phyloP scores from a whole-genome alignment of 2,329 filamentous ascomycete species.

The Apiospora pterosperma region DNA sequence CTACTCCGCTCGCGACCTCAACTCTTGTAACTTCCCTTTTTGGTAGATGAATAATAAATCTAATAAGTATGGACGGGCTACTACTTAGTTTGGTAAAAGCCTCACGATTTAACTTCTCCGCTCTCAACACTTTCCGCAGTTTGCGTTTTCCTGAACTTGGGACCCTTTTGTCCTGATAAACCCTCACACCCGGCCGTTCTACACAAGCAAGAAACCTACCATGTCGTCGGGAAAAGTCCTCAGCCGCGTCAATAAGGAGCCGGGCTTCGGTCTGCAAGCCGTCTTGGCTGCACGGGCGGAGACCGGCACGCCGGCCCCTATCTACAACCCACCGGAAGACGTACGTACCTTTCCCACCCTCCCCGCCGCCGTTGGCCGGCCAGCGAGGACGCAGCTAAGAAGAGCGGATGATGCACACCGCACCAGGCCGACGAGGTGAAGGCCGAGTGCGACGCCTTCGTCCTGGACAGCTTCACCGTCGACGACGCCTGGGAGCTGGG shows the following conservation, averaged over 20 bases:
- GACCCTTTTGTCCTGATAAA: background rate
- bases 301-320: slow-evolving; percentile 8
- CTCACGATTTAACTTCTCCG: background rate
- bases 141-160: background rate
- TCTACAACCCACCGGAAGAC: slow-evolving; percentile 17
- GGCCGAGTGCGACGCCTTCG: slow-evolving; percentile 40
- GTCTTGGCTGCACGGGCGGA: slow-evolving; percentile 14
- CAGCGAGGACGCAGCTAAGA: background rate
- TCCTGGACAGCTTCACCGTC: slow-evolving; percentile 53
- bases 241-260: slow-evolving; percentile 15
- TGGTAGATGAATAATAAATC: background rate
- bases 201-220: background rate
- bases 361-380: background rate
- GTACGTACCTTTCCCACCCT: slow-evolving; percentile 12
- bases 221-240: slow-evolving; percentile 9
- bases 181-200: background rate
- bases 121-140: background rate
- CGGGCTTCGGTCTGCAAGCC: slow-evolving; percentile 18
- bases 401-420: background rate
- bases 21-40: slow-evolving; percentile 3
- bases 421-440: slow-evolving; percentile 25
- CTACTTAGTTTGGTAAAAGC: background rate
- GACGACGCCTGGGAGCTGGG: slow-evolving; percentile 65
- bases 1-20: background rate
- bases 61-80: too few relatives aligned